Base-by-base conservation (phyloP, 1,284 basidiomycete genomes). In the Malassezia equina region DNA sequence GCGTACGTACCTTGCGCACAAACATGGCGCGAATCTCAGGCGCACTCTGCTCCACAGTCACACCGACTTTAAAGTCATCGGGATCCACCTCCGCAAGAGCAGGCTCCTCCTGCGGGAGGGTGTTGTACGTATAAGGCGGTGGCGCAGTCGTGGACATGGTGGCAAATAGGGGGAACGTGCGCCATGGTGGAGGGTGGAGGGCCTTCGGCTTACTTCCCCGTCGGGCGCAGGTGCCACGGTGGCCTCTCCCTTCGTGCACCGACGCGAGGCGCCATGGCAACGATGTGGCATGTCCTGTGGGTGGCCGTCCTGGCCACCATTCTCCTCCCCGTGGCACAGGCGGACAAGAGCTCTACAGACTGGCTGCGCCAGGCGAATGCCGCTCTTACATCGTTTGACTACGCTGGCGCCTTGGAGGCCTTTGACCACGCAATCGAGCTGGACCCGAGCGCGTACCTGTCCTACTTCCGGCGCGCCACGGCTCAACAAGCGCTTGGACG, bases 61-160 rank as follows among this genome's bases (percentile, higher is more conserved):
- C 66, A 33, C 67, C 67, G 51, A 64, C 63, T 50, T 72, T 73
- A 61, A 69, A 73, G 56, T 70, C 69, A 46, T 73, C 69, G 2
- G 63, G 59, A 40, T 72, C 68, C 28, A 57, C 63, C 29, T 70
- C 67, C 24, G 61, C 59, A 9, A 61, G 61, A n/a, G 46, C 17
- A n/a, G 43, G 27, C 2, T 52, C 42, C 8, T 55, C 60, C 50
- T 66, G 45, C 4, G 56, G 31, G n/a, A 61, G 40, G 4, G 59
- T 8, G 19, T 59, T 42, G 29, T 61, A 61, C 23, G 47, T 34
- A 29, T 43, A 43, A 15, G 49, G 24, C 49, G 49, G 49, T 19
- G 49, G 49, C 23, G 47, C 39, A 17, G 47, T 21, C 13, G 34
- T 12, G 24, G 47, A 28, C 34, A 32, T 41, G 27, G 19, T 45